phyloP scores from a whole-genome alignment of 352 stramenopile species.

The Phytophthora brassicae region DNA sequence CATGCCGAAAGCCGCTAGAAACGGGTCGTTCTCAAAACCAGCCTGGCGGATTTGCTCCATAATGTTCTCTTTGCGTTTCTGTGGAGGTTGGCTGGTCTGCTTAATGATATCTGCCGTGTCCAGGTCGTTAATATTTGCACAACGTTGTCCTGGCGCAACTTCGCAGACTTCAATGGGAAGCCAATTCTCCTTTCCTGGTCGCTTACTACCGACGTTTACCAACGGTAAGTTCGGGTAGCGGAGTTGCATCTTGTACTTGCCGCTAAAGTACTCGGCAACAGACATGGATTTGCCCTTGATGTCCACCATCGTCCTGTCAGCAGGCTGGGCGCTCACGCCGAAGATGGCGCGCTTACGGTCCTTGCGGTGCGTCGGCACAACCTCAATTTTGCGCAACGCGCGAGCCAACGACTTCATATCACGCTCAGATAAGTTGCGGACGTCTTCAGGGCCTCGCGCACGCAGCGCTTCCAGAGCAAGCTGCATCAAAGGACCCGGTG shows the following conservation, averaged over 20 bases:
- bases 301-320: slow-evolving; percentile 41
- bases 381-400: slow-evolving; percentile 50
- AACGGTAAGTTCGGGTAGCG: slow-evolving; percentile 65
- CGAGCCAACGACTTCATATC: slow-evolving; percentile 30
- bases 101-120: slow-evolving; percentile 83
- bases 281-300: slow-evolving; percentile 52
- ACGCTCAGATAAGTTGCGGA: slow-evolving; percentile 26
- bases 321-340: slow-evolving; percentile 37
- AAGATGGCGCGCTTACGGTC: slow-evolving; percentile 48
- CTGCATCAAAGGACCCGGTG: slow-evolving; percentile 17
- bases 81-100: slow-evolving; percentile 35
- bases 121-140: slow-evolving; percentile 69
- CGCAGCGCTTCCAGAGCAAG: slow-evolving; percentile 24
- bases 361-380: slow-evolving; percentile 44
- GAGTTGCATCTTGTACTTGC: slow-evolving; percentile 53
- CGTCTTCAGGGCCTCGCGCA: neutral
- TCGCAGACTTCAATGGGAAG: slow-evolving; percentile 82
- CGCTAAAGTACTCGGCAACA: slow-evolving; percentile 55
- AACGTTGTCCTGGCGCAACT: slow-evolving; percentile 66
- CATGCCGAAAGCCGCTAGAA: neutral
- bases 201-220: slow-evolving; percentile 65
- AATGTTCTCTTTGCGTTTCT: slow-evolving; percentile 32
- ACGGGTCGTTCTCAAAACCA: neutral
- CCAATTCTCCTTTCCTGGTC: slow-evolving; percentile 45
- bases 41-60: slow-evolving; percentile 32